Percentiles rank a stretch among this genome's conserved stretches.
phyloP scores from a whole-genome alignment of 495 filamentous ascomycete species.

The Penicillium antarcticum region DNA sequence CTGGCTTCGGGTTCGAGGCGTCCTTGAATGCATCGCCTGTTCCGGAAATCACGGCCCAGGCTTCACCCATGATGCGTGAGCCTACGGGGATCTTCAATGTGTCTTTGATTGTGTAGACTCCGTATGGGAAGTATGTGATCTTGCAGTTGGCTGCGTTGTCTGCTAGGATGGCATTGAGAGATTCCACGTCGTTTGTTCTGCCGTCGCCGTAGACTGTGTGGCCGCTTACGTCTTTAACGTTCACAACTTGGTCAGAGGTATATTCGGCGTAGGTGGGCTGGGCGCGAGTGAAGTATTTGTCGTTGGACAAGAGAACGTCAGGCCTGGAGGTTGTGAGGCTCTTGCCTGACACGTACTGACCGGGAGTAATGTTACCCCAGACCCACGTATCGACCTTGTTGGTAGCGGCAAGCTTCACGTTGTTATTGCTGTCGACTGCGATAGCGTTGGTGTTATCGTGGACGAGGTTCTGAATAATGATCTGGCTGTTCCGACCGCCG shows the following conservation, averaged over 20 bases:
- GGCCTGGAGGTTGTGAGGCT: constrained; percentile 18
- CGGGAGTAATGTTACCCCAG: constrained; percentile 31
- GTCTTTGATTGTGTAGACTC: constrained; percentile 50
- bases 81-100: constrained; percentile 51
- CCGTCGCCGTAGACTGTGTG: constrained; percentile 17
- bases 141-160: constrained; percentile 24
- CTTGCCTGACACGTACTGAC: constrained; percentile 23
- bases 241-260: constrained; percentile 21
- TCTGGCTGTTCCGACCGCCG: constrained; percentile 25
- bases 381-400: constrained; percentile 38
- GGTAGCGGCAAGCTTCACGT: constrained; percentile 46
- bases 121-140: constrained; percentile 55
- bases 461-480: constrained; percentile 31
- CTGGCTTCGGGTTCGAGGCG: constrained; percentile 41
- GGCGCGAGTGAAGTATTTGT: constrained; percentile 21
- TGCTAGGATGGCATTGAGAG: constrained; percentile 44
- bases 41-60: constrained; percentile 40
- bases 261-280: constrained; percentile 49
- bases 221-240: constrained; percentile 12
- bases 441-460: constrained; percentile 22
- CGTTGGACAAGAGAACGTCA: constrained; percentile 15
- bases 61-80: constrained; percentile 48
- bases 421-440: constrained; percentile 26
- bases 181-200: constrained; percentile 11
- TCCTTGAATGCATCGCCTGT: constrained; percentile 49